Conservation (phyloP, 306 rosid genomes). For the Senna siamea region DNA sequence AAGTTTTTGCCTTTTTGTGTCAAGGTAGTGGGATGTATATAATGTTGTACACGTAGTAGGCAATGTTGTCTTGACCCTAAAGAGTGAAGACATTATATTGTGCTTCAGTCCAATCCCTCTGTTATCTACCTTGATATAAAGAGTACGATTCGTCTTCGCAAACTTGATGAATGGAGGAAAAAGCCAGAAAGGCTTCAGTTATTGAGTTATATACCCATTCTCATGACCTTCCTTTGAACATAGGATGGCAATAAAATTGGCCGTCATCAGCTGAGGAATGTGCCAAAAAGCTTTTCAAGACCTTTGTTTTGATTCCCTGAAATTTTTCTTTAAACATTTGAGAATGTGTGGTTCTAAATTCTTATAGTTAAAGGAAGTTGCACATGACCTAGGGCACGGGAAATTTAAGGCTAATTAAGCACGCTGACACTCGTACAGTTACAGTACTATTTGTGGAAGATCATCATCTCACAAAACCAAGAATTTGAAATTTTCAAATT, state of each 20-base stretch:
- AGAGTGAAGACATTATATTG: neutral
- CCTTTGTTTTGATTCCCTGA: neutral
- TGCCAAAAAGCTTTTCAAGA: too few relatives aligned
- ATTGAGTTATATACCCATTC: too few relatives aligned
- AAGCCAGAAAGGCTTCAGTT: neutral
- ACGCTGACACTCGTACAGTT: neutral
- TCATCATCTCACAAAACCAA: neutral
- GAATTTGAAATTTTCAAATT: slow-evolving; percentile 18
- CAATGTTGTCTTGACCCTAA: too few relatives aligned
- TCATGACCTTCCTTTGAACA: neutral
- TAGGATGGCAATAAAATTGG: neutral
- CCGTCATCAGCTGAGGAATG: too few relatives aligned
- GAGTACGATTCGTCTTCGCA: neutral
- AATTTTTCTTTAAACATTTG: neutral
- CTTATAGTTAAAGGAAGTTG: neutral
- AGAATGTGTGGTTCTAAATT: slow-evolving; percentile 20
- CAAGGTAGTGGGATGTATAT: too few relatives aligned
- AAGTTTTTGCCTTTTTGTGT: too few relatives aligned
- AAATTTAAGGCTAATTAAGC: neutral
- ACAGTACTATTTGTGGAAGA: neutral
- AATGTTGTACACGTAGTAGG: too few relatives aligned
- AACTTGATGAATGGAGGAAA: neutral
- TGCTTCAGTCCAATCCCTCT: neutral
- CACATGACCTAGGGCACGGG: neutral
- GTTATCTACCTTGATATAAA: too few relatives aligned